Percentiles rank a stretch among this genome's conserved stretches.
Conservation (phyloP, 192 early-diverging fungal species). For the Podila minutissima region DNA sequence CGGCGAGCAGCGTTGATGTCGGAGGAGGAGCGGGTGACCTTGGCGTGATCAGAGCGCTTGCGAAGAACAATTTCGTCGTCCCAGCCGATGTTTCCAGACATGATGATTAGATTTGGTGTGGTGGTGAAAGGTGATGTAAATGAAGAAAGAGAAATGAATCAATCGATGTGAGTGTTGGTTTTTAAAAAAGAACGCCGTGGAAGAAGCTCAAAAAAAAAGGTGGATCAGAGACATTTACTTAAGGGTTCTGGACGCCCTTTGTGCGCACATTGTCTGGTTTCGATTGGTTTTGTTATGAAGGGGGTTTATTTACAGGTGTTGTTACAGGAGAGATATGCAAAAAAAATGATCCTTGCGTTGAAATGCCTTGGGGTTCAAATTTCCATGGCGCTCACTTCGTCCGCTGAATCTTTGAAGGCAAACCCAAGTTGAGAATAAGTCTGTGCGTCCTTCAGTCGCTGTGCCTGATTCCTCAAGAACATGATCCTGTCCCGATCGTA, state of each 20-base stretch:
- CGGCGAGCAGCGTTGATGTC: constrained; percentile 83
- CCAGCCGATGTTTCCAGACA: constrained; percentile 67
- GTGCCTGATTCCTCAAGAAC: constrained; percentile 39
- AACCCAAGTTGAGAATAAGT: constrained; percentile 31
- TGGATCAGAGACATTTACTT: too few species aligned
- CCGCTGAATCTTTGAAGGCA: constrained; percentile 35
- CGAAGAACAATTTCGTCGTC: constrained; percentile 82
- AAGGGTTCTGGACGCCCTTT: too few species aligned
- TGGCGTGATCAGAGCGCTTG: constrained; percentile 72
- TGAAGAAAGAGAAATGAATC: not conserved
- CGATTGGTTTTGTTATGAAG: too few species aligned
- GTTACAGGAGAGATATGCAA: not conserved
- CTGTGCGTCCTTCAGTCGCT: constrained; percentile 35
- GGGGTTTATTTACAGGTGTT: too few species aligned
- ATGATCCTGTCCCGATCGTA: constrained; percentile 55
- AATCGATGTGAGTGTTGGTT: too few species aligned
- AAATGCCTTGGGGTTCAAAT: constrained; percentile 2
- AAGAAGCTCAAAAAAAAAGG: too few species aligned
- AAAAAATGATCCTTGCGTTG: not conserved
- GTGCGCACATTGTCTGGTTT: not conserved
- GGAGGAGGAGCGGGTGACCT: constrained; percentile 65
- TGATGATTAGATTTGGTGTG: constrained; percentile 7
- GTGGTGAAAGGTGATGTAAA: not conserved
- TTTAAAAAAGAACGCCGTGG: too few species aligned
- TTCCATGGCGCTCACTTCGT: constrained; percentile 34